Percentiles rank a stretch among this genome's conserved stretches.
These are phyloP conservation scores for Trametes sanguinea DNA, from an alignment of 768 basidiomycete genomes.

Conservation along the genomic window DNA sequence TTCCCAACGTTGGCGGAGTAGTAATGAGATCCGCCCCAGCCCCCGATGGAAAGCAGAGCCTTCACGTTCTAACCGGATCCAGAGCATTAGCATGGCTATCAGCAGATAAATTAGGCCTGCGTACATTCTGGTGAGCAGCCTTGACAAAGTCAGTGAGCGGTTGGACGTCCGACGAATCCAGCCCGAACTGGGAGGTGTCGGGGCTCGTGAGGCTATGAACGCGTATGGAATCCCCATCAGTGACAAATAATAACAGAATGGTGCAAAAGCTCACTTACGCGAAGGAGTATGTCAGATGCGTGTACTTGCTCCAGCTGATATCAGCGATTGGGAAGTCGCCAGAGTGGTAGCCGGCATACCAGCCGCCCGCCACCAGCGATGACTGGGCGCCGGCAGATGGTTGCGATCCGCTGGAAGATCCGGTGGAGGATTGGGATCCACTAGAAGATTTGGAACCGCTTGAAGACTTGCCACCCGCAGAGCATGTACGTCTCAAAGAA, in stretches of 20 bases:
- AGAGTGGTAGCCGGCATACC: conserved; percentile 58
- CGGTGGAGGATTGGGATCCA: no score
- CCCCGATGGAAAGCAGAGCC: conserved; percentile 63
- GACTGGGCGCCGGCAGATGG: background rate
- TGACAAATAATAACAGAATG: background rate
- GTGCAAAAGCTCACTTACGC: conserved; percentile 46
- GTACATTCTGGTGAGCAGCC: conserved; percentile 29
- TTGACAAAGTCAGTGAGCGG: conserved; percentile 30
- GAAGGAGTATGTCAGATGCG: conserved; percentile 58
- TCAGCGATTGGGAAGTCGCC: conserved; percentile 41
- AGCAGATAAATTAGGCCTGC: background rate
- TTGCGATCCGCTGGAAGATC: no score
- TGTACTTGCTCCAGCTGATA: conserved; percentile 60
- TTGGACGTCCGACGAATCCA: conserved; percentile 29
- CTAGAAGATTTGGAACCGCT: background rate
- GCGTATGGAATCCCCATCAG: background rate
- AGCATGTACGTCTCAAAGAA: conserved; percentile 9
- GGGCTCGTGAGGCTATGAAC: conserved; percentile 20
- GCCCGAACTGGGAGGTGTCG: conserved; percentile 26
- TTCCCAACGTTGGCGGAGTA: conserved; percentile 60
- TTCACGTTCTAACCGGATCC: conserved; percentile 46
- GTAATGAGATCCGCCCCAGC: conserved; percentile 65
- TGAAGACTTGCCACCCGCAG: background rate
- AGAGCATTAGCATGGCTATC: no score
- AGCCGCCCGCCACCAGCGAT: conserved; percentile 47